Percentiles rank a stretch among this genome's conserved stretches.
phyloP scores from a whole-genome alignment of 805 yeast species.

The Spencermartinsiella europaea region DNA sequence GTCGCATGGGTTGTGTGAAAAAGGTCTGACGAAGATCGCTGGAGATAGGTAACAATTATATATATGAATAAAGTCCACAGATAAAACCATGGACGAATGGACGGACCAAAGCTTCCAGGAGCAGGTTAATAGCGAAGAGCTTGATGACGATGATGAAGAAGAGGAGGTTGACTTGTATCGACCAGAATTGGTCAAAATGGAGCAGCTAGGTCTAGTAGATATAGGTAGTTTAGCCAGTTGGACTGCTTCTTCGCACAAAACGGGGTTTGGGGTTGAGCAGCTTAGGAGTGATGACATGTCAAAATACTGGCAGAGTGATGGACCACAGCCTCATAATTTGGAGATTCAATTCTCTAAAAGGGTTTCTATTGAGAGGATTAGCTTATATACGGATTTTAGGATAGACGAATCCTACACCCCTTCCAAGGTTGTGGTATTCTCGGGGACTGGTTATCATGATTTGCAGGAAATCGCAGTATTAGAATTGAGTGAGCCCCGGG shows the following conservation, averaged over 20 bases:
- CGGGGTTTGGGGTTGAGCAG: slow-evolving; percentile 65
- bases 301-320: slow-evolving; percentile 93
- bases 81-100: slow-evolving; percentile 11
- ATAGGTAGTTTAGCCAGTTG: slow-evolving; percentile 78
- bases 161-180: slow-evolving; percentile 1
- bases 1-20: too few relatives aligned
- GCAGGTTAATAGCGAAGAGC: neutral
- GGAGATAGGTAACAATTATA: too few relatives aligned
- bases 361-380: slow-evolving; percentile 62
- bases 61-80: too few relatives aligned
- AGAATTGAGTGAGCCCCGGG: slow-evolving; percentile 59
- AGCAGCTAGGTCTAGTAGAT: slow-evolving; percentile 58
- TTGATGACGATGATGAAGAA: slow-evolving; percentile 2
- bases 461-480: slow-evolving; percentile 59
- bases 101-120: slow-evolving; percentile 4
- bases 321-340: slow-evolving; percentile 77
- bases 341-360: slow-evolving; percentile 75
- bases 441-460: slow-evolving; percentile 80
- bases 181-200: slow-evolving; percentile 38
- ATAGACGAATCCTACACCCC: slow-evolving; percentile 95
- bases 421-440: slow-evolving; percentile 51
- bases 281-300: slow-evolving; percentile 65
- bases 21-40: too few relatives aligned
- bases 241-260: slow-evolving; percentile 73
- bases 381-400: slow-evolving; percentile 63